A percentile compares a stretch with the other conserved stretches of the same genome.
phyloP scores from a whole-genome alignment of 257 asterid species.

The Jaltomata sinuosa region DNA sequence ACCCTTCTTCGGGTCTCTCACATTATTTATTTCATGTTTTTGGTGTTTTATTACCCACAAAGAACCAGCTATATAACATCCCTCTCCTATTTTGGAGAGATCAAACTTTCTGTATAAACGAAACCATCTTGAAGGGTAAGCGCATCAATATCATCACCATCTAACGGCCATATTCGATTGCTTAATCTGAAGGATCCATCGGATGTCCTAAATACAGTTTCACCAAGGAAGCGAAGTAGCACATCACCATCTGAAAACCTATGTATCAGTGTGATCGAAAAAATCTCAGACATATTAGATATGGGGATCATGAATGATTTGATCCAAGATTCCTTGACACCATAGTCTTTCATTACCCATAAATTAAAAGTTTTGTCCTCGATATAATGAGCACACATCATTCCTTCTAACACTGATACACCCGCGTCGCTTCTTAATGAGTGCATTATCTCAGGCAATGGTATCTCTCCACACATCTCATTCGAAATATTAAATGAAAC shows the following conservation, averaged over 20 bases:
- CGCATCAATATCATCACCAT: neutral
- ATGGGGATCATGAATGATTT: neutral
- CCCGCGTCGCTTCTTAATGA: neutral
- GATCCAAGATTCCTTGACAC: neutral
- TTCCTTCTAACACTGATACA: neutral
- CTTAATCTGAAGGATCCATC: neutral
- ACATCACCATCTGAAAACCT: neutral
- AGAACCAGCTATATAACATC: too few species aligned
- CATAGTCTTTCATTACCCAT: constrained; percentile 1
- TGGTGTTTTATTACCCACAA: too few species aligned
- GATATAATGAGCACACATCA: neutral
- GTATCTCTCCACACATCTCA: neutral
- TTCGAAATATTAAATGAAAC: neutral
- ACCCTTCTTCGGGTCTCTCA: too few species aligned
- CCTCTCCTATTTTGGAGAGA: neutral
- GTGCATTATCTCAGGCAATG: neutral
- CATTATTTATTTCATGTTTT: too few species aligned
- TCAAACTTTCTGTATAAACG: neutral
- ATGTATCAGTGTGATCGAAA: neutral
- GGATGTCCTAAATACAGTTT: neutral
- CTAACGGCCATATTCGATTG: neutral
- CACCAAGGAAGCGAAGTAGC: neutral
- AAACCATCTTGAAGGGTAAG: neutral
- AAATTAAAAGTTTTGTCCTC: neutral
- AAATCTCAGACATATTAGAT: neutral